These are phyloP conservation scores for Alternaria conjuncta DNA, from an alignment of 2,329 filamentous ascomycete species.

Conservation along the genomic window DNA sequence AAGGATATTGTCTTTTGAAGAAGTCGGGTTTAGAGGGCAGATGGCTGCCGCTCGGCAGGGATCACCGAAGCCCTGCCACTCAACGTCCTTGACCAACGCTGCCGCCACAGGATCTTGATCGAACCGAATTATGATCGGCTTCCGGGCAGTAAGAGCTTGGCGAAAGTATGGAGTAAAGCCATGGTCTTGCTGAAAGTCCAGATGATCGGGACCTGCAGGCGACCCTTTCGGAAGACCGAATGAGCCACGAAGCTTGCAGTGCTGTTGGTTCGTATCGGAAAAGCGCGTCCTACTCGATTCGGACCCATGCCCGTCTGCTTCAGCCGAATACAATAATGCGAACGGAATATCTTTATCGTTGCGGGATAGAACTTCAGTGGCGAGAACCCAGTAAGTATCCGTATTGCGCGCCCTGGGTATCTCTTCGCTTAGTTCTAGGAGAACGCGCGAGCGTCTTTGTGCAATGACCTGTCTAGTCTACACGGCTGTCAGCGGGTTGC, in stretches of 20 bases:
- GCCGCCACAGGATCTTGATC: slow-evolving; percentile 37
- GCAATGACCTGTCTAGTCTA: slow-evolving; percentile 19
- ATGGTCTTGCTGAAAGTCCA: slow-evolving; percentile 27
- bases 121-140: slow-evolving; percentile 34
- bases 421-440: slow-evolving; percentile 60
- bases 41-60: slow-evolving; percentile 42
- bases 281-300: slow-evolving; percentile 11
- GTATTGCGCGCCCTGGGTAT: slow-evolving; percentile 72
- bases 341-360: slow-evolving; percentile 62
- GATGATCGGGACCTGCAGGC: slow-evolving; percentile 24
- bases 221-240: slow-evolving; percentile 27
- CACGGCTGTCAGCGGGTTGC: not conserved
- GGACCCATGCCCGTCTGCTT: slow-evolving; percentile 11
- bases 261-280: slow-evolving; percentile 11
- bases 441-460: slow-evolving; percentile 11
- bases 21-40: slow-evolving; percentile 46
- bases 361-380: slow-evolving; percentile 70
- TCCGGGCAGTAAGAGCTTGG: slow-evolving; percentile 34
- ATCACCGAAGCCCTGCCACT: slow-evolving; percentile 45
- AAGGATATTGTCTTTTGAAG: slow-evolving; percentile 40
- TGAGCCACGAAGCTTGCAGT: slow-evolving; percentile 32
- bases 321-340: slow-evolving; percentile 34
- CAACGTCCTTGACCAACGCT: slow-evolving; percentile 34
- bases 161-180: slow-evolving; percentile 36
- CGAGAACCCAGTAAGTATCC: slow-evolving; percentile 72